phyloP scores from a whole-genome alignment of 75 land plant species.

The Chamaecyparis obtusa region DNA sequence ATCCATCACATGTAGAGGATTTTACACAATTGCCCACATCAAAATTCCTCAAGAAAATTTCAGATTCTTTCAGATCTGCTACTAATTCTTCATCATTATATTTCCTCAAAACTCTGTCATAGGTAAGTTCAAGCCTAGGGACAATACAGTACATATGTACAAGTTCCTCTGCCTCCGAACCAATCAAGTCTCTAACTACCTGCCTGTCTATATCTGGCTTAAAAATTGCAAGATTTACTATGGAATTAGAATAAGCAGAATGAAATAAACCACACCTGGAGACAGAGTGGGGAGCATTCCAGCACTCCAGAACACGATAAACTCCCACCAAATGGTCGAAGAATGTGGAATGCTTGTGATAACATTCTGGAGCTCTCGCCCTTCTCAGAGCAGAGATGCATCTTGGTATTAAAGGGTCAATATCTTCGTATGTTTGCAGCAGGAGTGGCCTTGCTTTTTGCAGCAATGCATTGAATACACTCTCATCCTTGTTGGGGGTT shows the following conservation, averaged over 20 bases:
- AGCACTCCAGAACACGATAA: slow-evolving; percentile 70
- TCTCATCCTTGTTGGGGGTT: background rate
- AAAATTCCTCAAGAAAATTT: slow-evolving; percentile 10
- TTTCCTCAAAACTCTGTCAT: slow-evolving; percentile 54
- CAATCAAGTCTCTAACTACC: slow-evolving; percentile 52
- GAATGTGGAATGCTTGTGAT: slow-evolving; percentile 92
- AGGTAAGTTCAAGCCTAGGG: slow-evolving; percentile 70
- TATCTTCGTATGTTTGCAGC: slow-evolving; percentile 45
- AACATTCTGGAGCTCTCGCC: slow-evolving; percentile 85
- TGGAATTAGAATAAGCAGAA: slow-evolving; percentile 91
- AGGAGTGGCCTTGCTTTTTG: slow-evolving; percentile 54
- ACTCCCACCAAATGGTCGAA: slow-evolving; percentile 65
- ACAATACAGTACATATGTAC: slow-evolving; percentile 84
- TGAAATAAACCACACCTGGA: slow-evolving; percentile 84
- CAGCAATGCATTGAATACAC: slow-evolving; percentile 14
- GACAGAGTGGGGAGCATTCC: slow-evolving; percentile 61
- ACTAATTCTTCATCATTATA: slow-evolving; percentile 56
- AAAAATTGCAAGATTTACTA: slow-evolving; percentile 92
- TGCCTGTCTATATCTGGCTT: slow-evolving; percentile 29
- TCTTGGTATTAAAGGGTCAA: slow-evolving; percentile 57
- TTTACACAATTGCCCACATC: background rate
- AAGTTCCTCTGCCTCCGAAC: slow-evolving; percentile 65
- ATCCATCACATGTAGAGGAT: background rate
- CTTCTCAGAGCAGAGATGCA: slow-evolving; percentile 46
- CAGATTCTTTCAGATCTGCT: slow-evolving; percentile 34